phyloP scores from a whole-genome alignment of 805 yeast species.

The Cyberlindnera euphorbiae region DNA sequence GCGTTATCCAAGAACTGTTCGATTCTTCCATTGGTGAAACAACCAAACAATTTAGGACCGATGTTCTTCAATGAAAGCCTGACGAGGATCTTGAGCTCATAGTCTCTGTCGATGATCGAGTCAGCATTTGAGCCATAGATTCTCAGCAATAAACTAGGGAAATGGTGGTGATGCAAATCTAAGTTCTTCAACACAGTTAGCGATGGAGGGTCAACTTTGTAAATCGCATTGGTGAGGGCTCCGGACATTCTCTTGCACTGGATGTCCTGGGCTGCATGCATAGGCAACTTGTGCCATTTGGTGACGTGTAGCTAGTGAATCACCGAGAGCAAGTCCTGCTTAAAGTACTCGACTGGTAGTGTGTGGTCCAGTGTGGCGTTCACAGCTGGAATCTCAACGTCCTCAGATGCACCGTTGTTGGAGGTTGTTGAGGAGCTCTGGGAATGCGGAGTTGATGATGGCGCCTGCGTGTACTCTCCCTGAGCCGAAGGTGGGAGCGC shows the following conservation, averaged over 20 bases:
- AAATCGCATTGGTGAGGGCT: slow-evolving; percentile 89
- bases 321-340: slow-evolving; percentile 69
- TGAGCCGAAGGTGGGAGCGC: slow-evolving; percentile 9
- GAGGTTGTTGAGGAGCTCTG: too few species aligned
- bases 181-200: slow-evolving; percentile 30
- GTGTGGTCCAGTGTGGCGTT: slow-evolving; percentile 65
- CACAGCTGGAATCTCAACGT: slow-evolving; percentile 39
- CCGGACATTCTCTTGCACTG: slow-evolving; percentile 72
- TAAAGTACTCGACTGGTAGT: slow-evolving; percentile 79
- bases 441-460: too few species aligned
- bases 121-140: slow-evolving; percentile 88
- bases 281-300: slow-evolving; percentile 61
- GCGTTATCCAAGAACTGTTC: slow-evolving; percentile 91
- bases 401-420: slow-evolving; percentile 2
- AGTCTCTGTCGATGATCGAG: slow-evolving; percentile 78
- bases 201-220: slow-evolving; percentile 59
- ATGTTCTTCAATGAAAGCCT: slow-evolving; percentile 73
- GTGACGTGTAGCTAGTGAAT: slow-evolving; percentile 61
- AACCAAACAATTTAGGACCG: slow-evolving; percentile 87
- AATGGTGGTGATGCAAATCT: slow-evolving; percentile 33
- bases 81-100: slow-evolving; percentile 67
- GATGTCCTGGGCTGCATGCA: slow-evolving; percentile 37
- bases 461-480: background rate
- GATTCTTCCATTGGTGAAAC: slow-evolving; percentile 87
- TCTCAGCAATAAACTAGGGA: slow-evolving; percentile 65